These are phyloP conservation scores for Penicillium sumatraense DNA, from an alignment of 2,329 filamentous ascomycete species.

Conservation along the genomic window DNA sequence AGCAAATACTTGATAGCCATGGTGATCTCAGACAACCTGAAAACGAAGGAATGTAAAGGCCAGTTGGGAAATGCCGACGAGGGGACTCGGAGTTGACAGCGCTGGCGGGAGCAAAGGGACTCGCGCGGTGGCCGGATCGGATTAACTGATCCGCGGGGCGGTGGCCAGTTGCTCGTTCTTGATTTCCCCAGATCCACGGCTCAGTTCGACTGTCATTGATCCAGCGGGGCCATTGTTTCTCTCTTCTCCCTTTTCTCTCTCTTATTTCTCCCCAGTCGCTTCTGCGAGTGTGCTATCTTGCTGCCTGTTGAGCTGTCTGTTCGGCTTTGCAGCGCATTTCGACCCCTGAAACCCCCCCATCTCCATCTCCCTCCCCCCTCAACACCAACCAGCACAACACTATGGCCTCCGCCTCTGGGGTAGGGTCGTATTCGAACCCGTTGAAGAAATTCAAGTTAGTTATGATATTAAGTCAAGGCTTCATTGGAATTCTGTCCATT, in stretches of 20 bases:
- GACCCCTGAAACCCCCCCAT: constrained; percentile 37
- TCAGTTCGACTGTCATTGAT: constrained; percentile 14
- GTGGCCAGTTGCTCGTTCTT: constrained; percentile 17
- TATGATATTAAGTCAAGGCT: too few relatives aligned
- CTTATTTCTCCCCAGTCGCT: too few relatives aligned
- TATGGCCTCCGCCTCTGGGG: constrained; percentile 76
- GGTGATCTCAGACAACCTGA: constrained; percentile 33
- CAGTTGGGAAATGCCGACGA: constrained; percentile 19
- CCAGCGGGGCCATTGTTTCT: constrained; percentile 11
- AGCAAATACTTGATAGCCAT: constrained; percentile 77
- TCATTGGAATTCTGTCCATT: too few relatives aligned
- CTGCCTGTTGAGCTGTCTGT: constrained; percentile 5
- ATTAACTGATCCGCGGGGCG: constrained; percentile 34
- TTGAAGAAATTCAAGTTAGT: constrained; percentile 99
- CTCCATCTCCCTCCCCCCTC: background rate
- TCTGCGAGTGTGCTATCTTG: too few relatives aligned
- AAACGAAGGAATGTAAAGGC: constrained; percentile 26
- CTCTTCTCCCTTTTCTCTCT: background rate
- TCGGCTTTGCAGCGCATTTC: constrained; percentile 5
- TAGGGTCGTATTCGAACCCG: constrained; percentile 95
- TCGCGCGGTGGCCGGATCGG: constrained; percentile 36
- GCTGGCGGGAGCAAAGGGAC: constrained; percentile 20
- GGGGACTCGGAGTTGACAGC: constrained; percentile 18
- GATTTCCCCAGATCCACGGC: constrained; percentile 38
- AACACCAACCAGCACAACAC: constrained; percentile 41